Percentiles rank a stretch among this genome's conserved stretches.
Evolutionary conservation across 1,284 basidiomycete genomes (phyloP).

Genomic region (Uromyces viciae-fabae): DNA sequence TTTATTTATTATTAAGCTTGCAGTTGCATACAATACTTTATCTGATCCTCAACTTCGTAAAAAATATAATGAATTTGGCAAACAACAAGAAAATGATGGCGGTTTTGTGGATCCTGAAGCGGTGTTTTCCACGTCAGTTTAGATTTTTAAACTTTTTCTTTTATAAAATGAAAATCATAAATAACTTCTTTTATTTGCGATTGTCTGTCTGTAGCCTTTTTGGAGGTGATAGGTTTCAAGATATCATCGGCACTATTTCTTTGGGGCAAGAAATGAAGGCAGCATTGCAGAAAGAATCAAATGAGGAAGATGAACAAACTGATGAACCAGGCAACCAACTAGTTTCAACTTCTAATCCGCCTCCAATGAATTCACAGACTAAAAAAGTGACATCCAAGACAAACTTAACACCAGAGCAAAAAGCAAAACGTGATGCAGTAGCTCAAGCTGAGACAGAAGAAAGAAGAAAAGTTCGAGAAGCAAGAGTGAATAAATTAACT

Average conservation of each 20-base stretch:
- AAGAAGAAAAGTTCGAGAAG: slow-evolving; percentile 52
- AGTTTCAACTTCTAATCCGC: slow-evolving; percentile 18
- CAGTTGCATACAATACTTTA: slow-evolving; percentile 65
- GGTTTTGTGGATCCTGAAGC: slow-evolving; percentile 69
- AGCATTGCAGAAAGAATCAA: slow-evolving; percentile 86
- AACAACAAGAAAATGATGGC: slow-evolving; percentile 51
- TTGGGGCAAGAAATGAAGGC: slow-evolving; percentile 87
- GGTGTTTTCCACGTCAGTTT: slow-evolving; percentile 63
- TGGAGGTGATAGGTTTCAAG: slow-evolving; percentile 60
- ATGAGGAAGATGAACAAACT: slow-evolving; percentile 64
- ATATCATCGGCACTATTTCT: slow-evolving; percentile 59
- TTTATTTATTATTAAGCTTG: slow-evolving; percentile 36
- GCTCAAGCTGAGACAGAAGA: slow-evolving; percentile 51
- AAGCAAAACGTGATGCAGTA: slow-evolving; percentile 53
- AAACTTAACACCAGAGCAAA: slow-evolving; percentile 44
- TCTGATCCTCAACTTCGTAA: slow-evolving; percentile 77
- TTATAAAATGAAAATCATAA: no score
- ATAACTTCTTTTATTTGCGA: not conserved
- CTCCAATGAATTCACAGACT: not conserved
- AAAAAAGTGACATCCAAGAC: slow-evolving; percentile 14
- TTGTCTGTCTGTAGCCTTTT: slow-evolving; percentile 66
- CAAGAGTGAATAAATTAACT: slow-evolving; percentile 52
- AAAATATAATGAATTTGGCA: slow-evolving; percentile 83
- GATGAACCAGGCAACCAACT: slow-evolving; percentile 32
- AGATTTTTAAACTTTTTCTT: not conserved